Evolutionary conservation across 805 yeast species (phyloP).

Genomic region (Debaryomyces castellii): DNA sequence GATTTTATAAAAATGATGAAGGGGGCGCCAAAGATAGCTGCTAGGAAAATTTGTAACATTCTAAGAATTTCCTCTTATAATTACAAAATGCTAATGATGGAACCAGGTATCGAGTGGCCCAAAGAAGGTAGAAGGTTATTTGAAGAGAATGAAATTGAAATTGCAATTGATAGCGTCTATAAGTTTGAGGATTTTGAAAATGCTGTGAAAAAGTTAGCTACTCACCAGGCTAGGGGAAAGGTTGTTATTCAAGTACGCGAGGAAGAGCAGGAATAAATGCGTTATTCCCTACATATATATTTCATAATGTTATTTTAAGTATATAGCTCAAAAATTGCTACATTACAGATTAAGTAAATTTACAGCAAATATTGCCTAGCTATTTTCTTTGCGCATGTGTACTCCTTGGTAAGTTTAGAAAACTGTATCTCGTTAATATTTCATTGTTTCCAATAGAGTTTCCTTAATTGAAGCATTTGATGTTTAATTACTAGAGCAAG

Average conservation of each 20-base stretch:
- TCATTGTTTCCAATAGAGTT: too few species aligned
- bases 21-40: not conserved
- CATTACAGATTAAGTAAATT: too few species aligned
- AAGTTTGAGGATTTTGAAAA: slow-evolving; percentile 46
- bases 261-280: slow-evolving; percentile 18
- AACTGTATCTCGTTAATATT: too few species aligned
- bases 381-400: too few species aligned
- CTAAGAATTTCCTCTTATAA: slow-evolving; percentile 24
- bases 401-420: too few species aligned
- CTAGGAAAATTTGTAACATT: not conserved
- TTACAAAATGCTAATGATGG: slow-evolving; percentile 21
- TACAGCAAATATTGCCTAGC: too few species aligned
- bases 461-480: too few species aligned
- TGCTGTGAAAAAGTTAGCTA: slow-evolving; percentile 50
- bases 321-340: too few species aligned
- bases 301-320: too few species aligned
- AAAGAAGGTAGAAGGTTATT: slow-evolving; percentile 37
- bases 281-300: too few species aligned
- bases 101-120: slow-evolving; percentile 14
- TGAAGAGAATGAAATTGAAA: slow-evolving; percentile 41
- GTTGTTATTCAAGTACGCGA: slow-evolving; percentile 44
- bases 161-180: slow-evolving; percentile 55
- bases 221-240: slow-evolving; percentile 64
- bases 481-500: too few species aligned
- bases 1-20: not conserved